phyloP scores from a whole-genome alignment of 23 red algal species.

The Agarophyton chilense region DNA sequence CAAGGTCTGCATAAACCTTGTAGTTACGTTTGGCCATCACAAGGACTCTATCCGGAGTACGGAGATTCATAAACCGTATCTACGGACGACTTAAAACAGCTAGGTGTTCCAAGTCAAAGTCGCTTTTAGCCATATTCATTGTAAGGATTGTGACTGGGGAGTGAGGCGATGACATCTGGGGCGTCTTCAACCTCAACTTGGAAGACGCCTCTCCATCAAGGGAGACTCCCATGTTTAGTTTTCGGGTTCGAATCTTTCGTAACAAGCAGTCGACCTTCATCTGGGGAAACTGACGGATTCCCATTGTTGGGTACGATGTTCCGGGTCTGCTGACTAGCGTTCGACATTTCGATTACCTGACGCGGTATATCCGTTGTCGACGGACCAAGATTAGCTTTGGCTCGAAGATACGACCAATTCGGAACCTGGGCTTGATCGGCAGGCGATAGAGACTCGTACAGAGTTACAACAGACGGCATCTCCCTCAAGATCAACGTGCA shows the following conservation, averaged over 20 bases:
- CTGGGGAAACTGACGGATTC: no score
- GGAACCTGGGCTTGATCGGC: background rate
- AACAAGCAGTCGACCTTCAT: no score
- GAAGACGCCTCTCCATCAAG: background rate
- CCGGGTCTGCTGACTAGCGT: no score
- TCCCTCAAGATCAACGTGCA: background rate
- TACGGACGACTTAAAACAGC: slow-evolving; percentile 6
- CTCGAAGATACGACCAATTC: background rate
- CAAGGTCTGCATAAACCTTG: background rate
- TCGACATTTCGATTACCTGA: no score
- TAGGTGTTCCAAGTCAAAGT: background rate
- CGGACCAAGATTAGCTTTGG: background rate
- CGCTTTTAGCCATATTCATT: background rate
- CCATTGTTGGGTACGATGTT: no score
- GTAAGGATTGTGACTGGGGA: slow-evolving; percentile 17
- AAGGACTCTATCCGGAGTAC: background rate
- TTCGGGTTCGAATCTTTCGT: background rate
- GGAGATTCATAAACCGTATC: background rate
- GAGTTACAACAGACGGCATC: background rate
- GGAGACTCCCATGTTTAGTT: background rate
- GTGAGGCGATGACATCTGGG: background rate
- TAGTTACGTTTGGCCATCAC: slow-evolving; percentile 22
- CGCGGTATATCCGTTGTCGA: no score
- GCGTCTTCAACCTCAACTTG: background rate
- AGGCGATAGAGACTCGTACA: slow-evolving; percentile 7